Evolutionary conservation across 225 moss, liverwort and hornwort genomes (phyloP), one percentile per base, ranked within the genome.

Genomic region (Physcomitrellopsis africana): DNA sequence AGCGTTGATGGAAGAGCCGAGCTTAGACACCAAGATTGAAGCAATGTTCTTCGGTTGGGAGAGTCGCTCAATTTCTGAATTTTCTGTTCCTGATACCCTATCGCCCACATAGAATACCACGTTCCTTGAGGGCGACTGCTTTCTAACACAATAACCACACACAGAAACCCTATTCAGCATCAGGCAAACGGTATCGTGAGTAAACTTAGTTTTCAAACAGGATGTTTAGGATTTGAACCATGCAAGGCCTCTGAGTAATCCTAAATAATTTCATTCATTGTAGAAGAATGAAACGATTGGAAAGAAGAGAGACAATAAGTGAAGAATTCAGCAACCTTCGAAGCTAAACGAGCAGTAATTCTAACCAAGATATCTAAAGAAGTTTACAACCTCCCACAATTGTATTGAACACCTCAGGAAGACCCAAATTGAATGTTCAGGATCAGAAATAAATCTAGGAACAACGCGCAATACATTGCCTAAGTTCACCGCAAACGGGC

Each of bases 91-190:
- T 44, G 76, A 83, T 45, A 95, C 92, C 52, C 87, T 82, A 67
- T 95, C 94, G 48, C 94, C 94, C 64, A 95, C 87, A 22, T 92
- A 92, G 55, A 95, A 95, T 32, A 95, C 80, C 52, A 86, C 94
- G 79, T 95, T 95, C 83, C 86, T 83, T 46, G 87, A 82, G 23
- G 94, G 94, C 85, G 87, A 71, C 92, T 95, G 94, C 89, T 84
- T 72, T 85, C 89, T 93, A 93, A 84, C 89, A 85, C 91, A 81
- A 80, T 73, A 76, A 82, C 81, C 84, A 84, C 80, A 80, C 83
- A 75, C 72, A 27, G 78, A 81, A 79, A 81, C 76, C 80, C 82
- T 75, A 72, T 75, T 87, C 84, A 84, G 73, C 27, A 54, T 54
- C 51, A 65, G 70, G 57, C 75, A 64, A 42, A 54, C 18, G 70